These are phyloP conservation scores for Cercophora newfieldiana DNA, from an alignment of 495 filamentous ascomycete species.

Conservation along the genomic window DNA sequence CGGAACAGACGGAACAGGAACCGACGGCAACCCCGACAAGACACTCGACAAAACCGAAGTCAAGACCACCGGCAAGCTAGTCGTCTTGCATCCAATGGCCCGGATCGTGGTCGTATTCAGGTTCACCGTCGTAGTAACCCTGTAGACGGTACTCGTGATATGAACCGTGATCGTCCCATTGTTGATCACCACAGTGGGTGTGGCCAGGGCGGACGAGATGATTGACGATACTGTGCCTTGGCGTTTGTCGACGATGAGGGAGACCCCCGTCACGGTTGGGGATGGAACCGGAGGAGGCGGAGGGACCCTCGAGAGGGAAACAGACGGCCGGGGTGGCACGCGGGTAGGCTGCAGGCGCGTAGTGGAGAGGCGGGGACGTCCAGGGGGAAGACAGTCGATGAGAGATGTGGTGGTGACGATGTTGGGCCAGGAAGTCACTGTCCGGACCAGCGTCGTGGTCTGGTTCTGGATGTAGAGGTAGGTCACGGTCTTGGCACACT, in stretches of 20 bases:
- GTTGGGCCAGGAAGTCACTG: conserved; percentile 9
- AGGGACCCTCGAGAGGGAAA: not conserved
- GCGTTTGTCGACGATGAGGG: not conserved
- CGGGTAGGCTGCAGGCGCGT: not conserved
- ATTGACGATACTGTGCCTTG: not conserved
- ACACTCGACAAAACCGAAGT: not conserved
- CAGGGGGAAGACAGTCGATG: conserved; percentile 4
- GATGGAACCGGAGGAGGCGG: not conserved
- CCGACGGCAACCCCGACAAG: not conserved
- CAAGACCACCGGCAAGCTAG: not conserved
- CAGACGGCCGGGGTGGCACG: not conserved
- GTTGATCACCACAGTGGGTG: not conserved
- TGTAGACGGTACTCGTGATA: conserved; percentile 8
- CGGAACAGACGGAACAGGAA: not conserved
- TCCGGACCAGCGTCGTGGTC: conserved; percentile 11
- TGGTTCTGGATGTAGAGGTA: conserved; percentile 16
- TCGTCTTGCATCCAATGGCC: not conserved
- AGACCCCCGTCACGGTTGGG: not conserved
- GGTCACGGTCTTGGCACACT: conserved; percentile 16
- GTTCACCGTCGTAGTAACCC: not conserved
- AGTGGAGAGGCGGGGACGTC: not conserved
- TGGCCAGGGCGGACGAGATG: not conserved
- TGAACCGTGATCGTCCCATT: conserved; percentile 11
- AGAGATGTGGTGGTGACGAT: conserved; percentile 12
- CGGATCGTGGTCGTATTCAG: not conserved